Base-by-base conservation (phyloP, 192 early-diverging fungal species). In the Backusella westeae region DNA sequence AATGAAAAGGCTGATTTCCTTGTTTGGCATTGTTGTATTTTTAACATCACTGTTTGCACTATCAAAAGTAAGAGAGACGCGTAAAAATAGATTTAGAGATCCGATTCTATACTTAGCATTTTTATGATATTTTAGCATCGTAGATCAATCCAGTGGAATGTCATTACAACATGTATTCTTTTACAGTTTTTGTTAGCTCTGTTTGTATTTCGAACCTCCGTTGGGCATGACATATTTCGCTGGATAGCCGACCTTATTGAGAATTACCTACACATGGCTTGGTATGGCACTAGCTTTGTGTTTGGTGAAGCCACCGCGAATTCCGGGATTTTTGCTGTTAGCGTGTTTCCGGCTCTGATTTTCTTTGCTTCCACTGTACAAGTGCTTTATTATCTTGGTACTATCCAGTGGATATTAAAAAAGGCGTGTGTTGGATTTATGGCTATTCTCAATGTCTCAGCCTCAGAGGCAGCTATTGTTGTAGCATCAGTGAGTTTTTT, bases 281-380 rank as follows among this genome's bases (percentile, higher is more conserved):
- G 73, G 23, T 72, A 84, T 44, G 96, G 96, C 80, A 80, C 92
- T 42, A 77, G 75, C 32, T 95, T 96, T 77, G 67, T 97, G 34
- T 84, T 94, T 65, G 91, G 93, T 44, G 81, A 83, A 10, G 81
- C 81, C n/a, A 74, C 85, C n/a, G 80, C 78, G 1, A 80, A 87
- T 23, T 69, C 76, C 10, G 23, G 35, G 26, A 80, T 85, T 15
- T 94, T 97, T 81, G 92, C 89, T 72, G 75, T 92, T 44, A 74
- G 79, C 12, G 92, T 95, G 52, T 88, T 97, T 67, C 94, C 96
- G 21, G 94, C 95, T 53, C 86, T 95, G 41, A 88, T 97, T 76
- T 96, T 96, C 84, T 97, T 97, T 83, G 91, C 93, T 67, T 85
- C 95, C 44, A 89, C 94, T 74, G 93, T 97, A 69, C 91, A 94